These are phyloP conservation scores for Thelonectria rubi DNA, from an alignment of 2,329 filamentous ascomycete genomes.

Conservation along the genomic window DNA sequence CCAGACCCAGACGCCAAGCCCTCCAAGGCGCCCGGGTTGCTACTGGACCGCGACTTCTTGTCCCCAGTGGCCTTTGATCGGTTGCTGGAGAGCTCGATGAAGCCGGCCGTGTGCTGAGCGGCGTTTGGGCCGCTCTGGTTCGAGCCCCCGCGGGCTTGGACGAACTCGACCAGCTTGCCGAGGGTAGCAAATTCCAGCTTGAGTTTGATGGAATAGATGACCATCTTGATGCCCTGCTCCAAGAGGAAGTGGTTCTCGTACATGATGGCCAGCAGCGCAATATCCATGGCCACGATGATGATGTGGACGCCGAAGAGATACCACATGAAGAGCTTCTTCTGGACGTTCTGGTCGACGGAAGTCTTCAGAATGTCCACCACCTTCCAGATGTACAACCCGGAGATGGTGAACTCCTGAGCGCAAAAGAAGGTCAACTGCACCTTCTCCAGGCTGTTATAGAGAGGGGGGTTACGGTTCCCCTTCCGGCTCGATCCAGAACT, in stretches of 20 bases:
- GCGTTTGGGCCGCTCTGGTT: background rate
- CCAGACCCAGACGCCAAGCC: background rate
- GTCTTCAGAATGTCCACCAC: slow-evolving; percentile 22
- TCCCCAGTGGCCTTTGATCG: background rate
- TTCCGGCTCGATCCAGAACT: slow-evolving; percentile 44
- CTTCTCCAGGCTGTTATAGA: slow-evolving; percentile 46
- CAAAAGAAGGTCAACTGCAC: slow-evolving; percentile 20
- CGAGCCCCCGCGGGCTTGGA: slow-evolving; percentile 30
- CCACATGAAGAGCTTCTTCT: slow-evolving; percentile 24
- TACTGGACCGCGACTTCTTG: background rate
- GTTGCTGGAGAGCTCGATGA: slow-evolving; percentile 19
- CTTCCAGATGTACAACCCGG: slow-evolving; percentile 17
- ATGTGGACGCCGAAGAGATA: slow-evolving; percentile 49
- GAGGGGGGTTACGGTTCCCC: background rate
- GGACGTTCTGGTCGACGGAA: slow-evolving; percentile 27
- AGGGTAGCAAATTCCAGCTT: slow-evolving; percentile 50
- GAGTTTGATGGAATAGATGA: slow-evolving; percentile 50
- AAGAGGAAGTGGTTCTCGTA: slow-evolving; percentile 44
- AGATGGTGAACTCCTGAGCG: slow-evolving; percentile 14
- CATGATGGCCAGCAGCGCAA: slow-evolving; percentile 48
- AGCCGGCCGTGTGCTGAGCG: background rate
- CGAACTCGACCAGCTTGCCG: slow-evolving; percentile 49
- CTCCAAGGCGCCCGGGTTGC: background rate
- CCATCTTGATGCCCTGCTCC: slow-evolving; percentile 48
- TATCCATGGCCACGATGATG: slow-evolving; percentile 54